Percentiles rank a stretch among this genome's conserved stretches.
Conservation (phyloP, 2,329 filamentous ascomycete genomes). For the Chalara sp. region DNA sequence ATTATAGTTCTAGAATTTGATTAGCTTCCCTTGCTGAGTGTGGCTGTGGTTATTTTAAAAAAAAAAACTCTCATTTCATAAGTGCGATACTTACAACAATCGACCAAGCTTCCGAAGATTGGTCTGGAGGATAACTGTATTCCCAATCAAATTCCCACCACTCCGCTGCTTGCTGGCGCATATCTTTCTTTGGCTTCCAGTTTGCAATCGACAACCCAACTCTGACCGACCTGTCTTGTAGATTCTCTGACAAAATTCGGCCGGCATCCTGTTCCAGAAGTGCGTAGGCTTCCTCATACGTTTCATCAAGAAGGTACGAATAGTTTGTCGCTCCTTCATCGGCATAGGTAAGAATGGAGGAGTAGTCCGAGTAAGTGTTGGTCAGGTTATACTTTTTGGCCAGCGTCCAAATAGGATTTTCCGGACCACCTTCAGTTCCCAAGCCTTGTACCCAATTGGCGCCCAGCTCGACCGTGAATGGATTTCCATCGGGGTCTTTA, state of each 20-base stretch:
- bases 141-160: slow-evolving; percentile 58
- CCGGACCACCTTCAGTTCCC: slow-evolving; percentile 30
- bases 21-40: background rate
- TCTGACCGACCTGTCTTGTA: slow-evolving; percentile 55
- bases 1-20: slow-evolving; percentile 35
- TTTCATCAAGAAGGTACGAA: slow-evolving; percentile 38
- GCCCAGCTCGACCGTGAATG: slow-evolving; percentile 50
- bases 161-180: slow-evolving; percentile 51
- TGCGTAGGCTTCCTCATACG: slow-evolving; percentile 39
- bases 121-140: slow-evolving; percentile 42
- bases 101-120: slow-evolving; percentile 17
- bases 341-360: slow-evolving; percentile 52
- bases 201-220: slow-evolving; percentile 51
- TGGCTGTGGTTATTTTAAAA: too few relatives aligned
- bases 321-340: slow-evolving; percentile 48
- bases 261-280: slow-evolving; percentile 46
- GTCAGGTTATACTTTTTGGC: slow-evolving; percentile 51
- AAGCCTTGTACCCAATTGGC: slow-evolving; percentile 56
- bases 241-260: slow-evolving; percentile 47
- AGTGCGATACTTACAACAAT: slow-evolving; percentile 13
- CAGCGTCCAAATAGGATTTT: slow-evolving; percentile 58
- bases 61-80: too few relatives aligned
- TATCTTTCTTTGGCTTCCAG: slow-evolving; percentile 53
- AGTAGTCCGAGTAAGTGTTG: slow-evolving; percentile 52
- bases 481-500: slow-evolving; percentile 33